Percentiles rank a stretch among this genome's conserved stretches.
Evolutionary conservation across 148 eudicot species (phyloP).

Genomic region (Rhododendron griersonianum): DNA sequence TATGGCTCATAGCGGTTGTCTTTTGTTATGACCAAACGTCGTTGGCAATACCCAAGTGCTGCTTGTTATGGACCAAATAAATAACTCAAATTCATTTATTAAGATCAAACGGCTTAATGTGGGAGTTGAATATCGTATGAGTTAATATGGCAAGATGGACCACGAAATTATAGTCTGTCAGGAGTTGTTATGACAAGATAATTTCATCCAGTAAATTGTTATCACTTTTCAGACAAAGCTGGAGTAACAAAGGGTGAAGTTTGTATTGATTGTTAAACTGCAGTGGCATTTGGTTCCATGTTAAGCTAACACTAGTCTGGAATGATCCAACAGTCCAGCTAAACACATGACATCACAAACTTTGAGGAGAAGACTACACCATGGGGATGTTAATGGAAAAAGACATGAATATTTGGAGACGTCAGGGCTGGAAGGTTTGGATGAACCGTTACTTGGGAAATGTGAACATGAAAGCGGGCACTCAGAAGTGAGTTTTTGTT

Average conservation of each 20-base stretch:
- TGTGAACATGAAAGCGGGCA: conserved; percentile 33
- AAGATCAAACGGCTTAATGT: background rate
- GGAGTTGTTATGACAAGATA: background rate
- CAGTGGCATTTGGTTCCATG: background rate
- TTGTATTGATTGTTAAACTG: background rate
- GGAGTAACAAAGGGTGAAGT: background rate
- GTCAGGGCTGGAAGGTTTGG: conserved; percentile 44
- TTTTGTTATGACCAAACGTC: background rate
- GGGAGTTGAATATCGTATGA: background rate
- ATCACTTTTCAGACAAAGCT: background rate
- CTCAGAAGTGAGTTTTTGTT: conserved; percentile 32
- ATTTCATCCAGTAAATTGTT: background rate
- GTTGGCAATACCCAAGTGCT: background rate
- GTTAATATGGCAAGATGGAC: background rate
- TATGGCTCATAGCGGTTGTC: background rate
- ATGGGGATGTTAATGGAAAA: conserved; percentile 83
- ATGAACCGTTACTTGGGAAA: conserved; percentile 77
- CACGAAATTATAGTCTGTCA: background rate
- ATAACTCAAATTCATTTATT: background rate
- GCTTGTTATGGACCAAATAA: background rate
- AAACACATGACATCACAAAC: conserved; percentile 56
- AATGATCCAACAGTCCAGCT: conserved; percentile 4
- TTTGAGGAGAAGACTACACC: conserved; percentile 87
- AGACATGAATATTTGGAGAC: conserved; percentile 60
- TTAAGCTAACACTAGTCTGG: background rate